Evolutionary conservation across 306 rosid genomes (phyloP).

Genomic region (Quercus variabilis): DNA sequence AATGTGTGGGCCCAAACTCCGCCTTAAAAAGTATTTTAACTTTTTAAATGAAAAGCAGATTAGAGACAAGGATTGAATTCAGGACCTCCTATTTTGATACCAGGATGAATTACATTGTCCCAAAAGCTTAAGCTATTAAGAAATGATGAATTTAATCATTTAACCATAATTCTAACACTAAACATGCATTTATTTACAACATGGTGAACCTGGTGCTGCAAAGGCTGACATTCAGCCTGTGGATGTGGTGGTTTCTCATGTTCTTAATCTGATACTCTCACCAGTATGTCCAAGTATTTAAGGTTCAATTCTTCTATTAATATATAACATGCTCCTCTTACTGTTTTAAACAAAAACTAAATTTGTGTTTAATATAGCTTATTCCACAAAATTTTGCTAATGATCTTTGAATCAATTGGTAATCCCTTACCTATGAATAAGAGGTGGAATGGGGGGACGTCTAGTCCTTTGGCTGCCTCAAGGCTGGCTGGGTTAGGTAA

Average conservation of each 20-base stretch:
- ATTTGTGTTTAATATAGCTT: neutral
- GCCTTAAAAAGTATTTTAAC: too few relatives aligned
- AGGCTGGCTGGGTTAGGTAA: too few relatives aligned
- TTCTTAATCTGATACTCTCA: slow-evolving; percentile 77
- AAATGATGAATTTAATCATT: too few relatives aligned
- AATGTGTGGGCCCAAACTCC: too few relatives aligned
- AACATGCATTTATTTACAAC: slow-evolving; percentile 51
- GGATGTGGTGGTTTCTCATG: slow-evolving; percentile 80
- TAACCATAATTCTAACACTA: neutral
- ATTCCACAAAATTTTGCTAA: neutral
- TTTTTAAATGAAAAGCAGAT: too few relatives aligned
- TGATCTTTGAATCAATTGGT: neutral
- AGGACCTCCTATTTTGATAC: too few relatives aligned
- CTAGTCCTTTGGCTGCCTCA: neutral
- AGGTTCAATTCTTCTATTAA: neutral
- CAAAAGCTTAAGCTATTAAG: too few relatives aligned
- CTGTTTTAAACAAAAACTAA: neutral
- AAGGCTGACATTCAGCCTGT: slow-evolving; percentile 83
- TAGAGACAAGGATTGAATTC: too few relatives aligned
- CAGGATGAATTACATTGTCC: too few relatives aligned
- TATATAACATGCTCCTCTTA: neutral
- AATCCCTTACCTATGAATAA: neutral
- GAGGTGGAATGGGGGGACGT: neutral
- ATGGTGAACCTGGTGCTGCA: slow-evolving; percentile 94
- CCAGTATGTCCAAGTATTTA: slow-evolving; percentile 48